A percentile compares a stretch with the other conserved stretches of the same genome.
phyloP scores from a whole-genome alignment of 164 flowering plant genomes.

The Chimonanthus salicifolius region DNA sequence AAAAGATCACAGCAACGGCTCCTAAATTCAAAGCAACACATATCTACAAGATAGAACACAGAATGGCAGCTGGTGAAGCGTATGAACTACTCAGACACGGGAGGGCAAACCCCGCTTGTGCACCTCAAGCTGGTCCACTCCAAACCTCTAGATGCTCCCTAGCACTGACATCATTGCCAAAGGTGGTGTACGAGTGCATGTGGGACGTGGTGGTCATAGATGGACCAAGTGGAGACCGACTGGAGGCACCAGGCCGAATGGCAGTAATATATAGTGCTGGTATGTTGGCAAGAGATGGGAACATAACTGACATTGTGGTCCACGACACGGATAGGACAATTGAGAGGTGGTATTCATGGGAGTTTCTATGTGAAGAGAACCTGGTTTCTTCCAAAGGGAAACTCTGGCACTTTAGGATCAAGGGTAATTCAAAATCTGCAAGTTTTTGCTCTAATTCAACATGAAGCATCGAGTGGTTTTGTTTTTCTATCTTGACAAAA shows the following conservation, averaged over 20 bases:
- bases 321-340: constrained; percentile 73
- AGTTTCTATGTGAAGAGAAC: constrained; percentile 80
- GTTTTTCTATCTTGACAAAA: neutral
- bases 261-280: constrained; percentile 64
- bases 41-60: constrained; percentile 47
- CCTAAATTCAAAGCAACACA: constrained; percentile 19
- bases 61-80: constrained; percentile 46
- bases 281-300: constrained; percentile 59
- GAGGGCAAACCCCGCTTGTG: constrained; percentile 44
- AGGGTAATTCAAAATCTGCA: constrained; percentile 30
- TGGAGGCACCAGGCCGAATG: constrained; percentile 83
- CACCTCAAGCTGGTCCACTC: constrained; percentile 23
- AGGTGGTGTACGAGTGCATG: constrained; percentile 40
- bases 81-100: constrained; percentile 61
- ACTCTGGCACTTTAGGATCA: constrained; percentile 71
- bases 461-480: constrained; percentile 16
- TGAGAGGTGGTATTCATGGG: constrained; percentile 95
- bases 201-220: constrained; percentile 89
- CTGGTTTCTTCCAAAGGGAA: constrained; percentile 75
- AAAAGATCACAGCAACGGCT: constrained; percentile 24
- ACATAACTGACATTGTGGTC: constrained; percentile 54
- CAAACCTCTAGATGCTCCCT: constrained; percentile 46
- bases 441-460: constrained; percentile 43
- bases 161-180: constrained; percentile 51
- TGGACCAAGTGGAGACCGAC: constrained; percentile 60